These are phyloP conservation scores for Hypoxylon subgilvum DNA, from an alignment of 495 filamentous ascomycete genomes.

Conservation along the genomic window DNA sequence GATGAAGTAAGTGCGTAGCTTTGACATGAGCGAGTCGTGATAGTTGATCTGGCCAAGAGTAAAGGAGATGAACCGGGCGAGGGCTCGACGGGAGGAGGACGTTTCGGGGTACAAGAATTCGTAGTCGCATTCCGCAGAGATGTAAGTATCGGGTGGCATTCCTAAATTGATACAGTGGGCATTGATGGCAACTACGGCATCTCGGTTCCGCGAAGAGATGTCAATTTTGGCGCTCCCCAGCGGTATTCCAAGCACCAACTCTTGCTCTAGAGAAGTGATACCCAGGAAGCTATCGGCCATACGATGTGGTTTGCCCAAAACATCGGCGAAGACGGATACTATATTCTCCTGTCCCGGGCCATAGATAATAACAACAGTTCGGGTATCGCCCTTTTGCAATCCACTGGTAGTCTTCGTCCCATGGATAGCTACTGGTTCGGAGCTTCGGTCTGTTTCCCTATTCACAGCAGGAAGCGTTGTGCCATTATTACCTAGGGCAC, in stretches of 20 bases:
- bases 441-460: slow-evolving; percentile 38
- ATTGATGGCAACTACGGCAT: slow-evolving; percentile 67
- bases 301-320: slow-evolving; percentile 69
- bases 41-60: slow-evolving; percentile 76
- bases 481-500: slow-evolving; percentile 42
- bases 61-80: slow-evolving; percentile 77
- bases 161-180: slow-evolving; percentile 74
- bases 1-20: slow-evolving; percentile 78
- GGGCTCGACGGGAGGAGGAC: slow-evolving; percentile 74
- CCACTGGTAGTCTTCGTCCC: slow-evolving; percentile 43
- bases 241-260: slow-evolving; percentile 64
- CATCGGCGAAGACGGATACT: slow-evolving; percentile 69
- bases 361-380: slow-evolving; percentile 66
- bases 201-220: slow-evolving; percentile 57
- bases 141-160: slow-evolving; percentile 66
- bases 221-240: slow-evolving; percentile 59
- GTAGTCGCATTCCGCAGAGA: slow-evolving; percentile 73
- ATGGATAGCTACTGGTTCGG: slow-evolving; percentile 31
- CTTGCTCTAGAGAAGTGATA: slow-evolving; percentile 55
- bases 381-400: slow-evolving; percentile 53
- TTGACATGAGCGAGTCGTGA: slow-evolving; percentile 75
- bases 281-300: slow-evolving; percentile 59
- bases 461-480: slow-evolving; percentile 30
- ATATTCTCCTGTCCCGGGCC: slow-evolving; percentile 67
- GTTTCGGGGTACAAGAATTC: slow-evolving; percentile 79